Evolutionary conservation across 345 rosid genomes (phyloP).

Genomic region (Eucalyptus lansdowneana): DNA sequence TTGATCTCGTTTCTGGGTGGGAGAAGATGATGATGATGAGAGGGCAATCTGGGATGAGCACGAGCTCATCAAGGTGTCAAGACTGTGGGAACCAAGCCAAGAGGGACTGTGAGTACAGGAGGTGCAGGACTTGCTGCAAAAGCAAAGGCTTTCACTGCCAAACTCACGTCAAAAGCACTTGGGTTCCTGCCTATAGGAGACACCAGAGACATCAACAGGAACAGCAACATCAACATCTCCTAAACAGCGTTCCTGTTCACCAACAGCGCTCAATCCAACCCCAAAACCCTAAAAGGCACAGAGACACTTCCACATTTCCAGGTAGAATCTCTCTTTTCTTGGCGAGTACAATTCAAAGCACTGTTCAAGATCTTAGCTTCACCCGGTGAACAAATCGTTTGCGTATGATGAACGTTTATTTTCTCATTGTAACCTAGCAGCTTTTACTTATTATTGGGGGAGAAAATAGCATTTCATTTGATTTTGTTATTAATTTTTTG

Average conservation of each 20-base stretch:
- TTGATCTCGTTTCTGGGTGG: not conserved
- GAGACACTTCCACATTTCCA: slow-evolving; percentile 9
- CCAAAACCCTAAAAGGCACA: slow-evolving; percentile 22
- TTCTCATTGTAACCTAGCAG: not conserved
- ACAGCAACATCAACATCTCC: not conserved
- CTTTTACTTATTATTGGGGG: not conserved
- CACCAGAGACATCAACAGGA: not conserved
- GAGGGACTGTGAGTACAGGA: slow-evolving; percentile 9
- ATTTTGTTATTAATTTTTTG: not conserved
- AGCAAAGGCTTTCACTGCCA: slow-evolving; percentile 10
- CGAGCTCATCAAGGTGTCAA: slow-evolving; percentile 7
- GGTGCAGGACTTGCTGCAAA: slow-evolving; percentile 19
- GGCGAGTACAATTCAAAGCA: not conserved
- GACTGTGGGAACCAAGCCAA: slow-evolving; percentile 25
- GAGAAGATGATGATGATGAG: not conserved
- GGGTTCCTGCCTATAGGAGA: slow-evolving; percentile 8
- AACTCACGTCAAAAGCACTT: slow-evolving; percentile 20
- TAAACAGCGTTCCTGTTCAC: not conserved
- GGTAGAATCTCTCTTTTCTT: not conserved
- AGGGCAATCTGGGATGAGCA: not conserved
- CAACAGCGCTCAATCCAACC: slow-evolving; percentile 6
- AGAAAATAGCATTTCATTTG: not conserved
- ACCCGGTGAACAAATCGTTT: not conserved
- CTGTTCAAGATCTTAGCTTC: not conserved
- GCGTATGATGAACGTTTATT: not conserved